These are phyloP conservation scores for Osmanthus fragrans DNA, from an alignment of 257 asterid species.

Conservation along the genomic window DNA sequence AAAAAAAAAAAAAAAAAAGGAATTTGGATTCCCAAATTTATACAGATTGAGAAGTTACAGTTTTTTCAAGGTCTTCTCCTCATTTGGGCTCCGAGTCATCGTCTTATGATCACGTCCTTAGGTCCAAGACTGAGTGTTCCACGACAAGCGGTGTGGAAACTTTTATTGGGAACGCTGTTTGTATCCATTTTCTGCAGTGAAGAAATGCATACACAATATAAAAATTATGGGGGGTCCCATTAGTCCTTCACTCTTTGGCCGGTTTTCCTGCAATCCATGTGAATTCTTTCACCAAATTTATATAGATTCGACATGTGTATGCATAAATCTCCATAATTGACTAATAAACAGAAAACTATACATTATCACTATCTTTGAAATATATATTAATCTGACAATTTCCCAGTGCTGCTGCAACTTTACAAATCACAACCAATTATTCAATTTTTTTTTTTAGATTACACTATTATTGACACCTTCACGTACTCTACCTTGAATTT, in stretches of 20 bases:
- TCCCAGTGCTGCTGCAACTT: neutral
- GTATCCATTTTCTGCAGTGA: neutral
- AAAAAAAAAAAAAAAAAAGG: no score
- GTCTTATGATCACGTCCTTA: no score
- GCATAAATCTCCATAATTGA: neutral
- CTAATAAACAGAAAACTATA: neutral
- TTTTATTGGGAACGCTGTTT: neutral
- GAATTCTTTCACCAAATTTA: conserved; percentile 4
- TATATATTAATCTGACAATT: neutral
- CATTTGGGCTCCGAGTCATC: no score
- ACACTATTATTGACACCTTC: no score
- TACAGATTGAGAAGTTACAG: no score
- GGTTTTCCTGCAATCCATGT: conserved; percentile 22
- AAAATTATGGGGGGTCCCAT: conserved; percentile 13
- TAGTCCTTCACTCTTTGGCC: neutral
- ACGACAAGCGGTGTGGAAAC: no score
- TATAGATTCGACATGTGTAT: neutral
- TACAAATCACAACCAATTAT: neutral
- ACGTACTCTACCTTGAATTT: no score
- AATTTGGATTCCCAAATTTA: no score
- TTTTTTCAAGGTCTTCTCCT: no score
- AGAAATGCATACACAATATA: no score
- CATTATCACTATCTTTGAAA: neutral
- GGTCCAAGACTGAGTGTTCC: no score
- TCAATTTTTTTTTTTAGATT: no score